Evolutionary conservation across 306 rosid genomes (phyloP), one percentile per base, ranked within the genome.

Genomic region (Myrica gale): DNA sequence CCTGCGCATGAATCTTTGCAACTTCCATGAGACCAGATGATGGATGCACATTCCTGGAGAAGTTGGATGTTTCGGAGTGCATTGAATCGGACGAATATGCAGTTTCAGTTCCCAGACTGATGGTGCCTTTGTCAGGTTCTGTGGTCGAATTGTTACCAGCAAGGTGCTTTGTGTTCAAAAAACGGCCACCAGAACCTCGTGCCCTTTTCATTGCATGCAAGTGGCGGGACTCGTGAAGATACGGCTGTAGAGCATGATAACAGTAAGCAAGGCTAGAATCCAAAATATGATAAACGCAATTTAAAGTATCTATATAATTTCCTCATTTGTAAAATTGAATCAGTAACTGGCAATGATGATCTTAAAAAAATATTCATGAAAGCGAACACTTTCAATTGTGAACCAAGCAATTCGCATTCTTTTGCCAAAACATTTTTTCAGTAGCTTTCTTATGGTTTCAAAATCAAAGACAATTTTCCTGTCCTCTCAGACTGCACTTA

Each of bases 141-240:
- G 73, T 9, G 67, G 26, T 63, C 15, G 76, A n/a, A 11, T 54
- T 60, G 10, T 5, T 51, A n/a, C 7, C 16, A 39, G 39, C 70
- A 13, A n/a, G 54, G 56, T 76, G 78, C 73, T 76, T 86, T 5
- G 82, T 69, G 81, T 69, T 77, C 48, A 83, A 67, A 68, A 86
- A 86, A 74, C 87, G 84, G 7, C 87, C 87, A 11, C 90, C 87
- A 32, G 80, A 75, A 15, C 85, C 87, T 76, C 85, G 83, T 71
- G 78, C 84, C 55, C 90, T 86, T 72, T 80, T 78, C 87, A 83
- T 78, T 7, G 90, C 90, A 53, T 86, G 90, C 77, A 78, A 76
- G 77, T 86, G 90, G 41, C 90, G 74, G 16, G 90, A 86, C 57
- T 86, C 85, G 9, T 86, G 87, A 51, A 83, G 90, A 78, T 86